Evolutionary conservation across 768 basidiomycete genomes (phyloP).

Genomic region (Boletus eberwhitei): DNA sequence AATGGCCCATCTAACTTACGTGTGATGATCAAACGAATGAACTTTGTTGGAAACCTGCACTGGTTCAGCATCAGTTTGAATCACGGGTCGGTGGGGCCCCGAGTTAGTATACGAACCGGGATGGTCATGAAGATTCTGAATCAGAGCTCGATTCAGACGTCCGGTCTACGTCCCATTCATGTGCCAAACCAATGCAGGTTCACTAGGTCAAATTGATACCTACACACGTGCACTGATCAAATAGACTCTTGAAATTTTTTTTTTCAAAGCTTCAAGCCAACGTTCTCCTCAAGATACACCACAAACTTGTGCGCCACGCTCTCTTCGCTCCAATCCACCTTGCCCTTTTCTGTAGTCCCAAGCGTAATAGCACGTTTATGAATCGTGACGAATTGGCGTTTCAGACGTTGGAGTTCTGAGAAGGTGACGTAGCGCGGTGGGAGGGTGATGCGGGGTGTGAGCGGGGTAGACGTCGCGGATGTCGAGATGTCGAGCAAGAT

Average conservation of each 20-base stretch:
- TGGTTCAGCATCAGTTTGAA: too few species aligned
- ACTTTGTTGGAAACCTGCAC: too few species aligned
- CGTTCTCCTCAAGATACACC: slow-evolving; percentile 66
- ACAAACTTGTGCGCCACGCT: slow-evolving; percentile 70
- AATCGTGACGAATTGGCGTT: slow-evolving; percentile 86
- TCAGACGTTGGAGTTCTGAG: slow-evolving; percentile 83
- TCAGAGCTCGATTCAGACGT: too few species aligned
- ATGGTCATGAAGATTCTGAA: too few species aligned
- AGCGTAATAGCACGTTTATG: slow-evolving; percentile 89
- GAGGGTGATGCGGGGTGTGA: slow-evolving; percentile 52
- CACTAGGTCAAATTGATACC: too few species aligned
- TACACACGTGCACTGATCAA: neutral
- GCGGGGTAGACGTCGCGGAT: slow-evolving; percentile 33
- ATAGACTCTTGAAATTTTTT: too few species aligned
- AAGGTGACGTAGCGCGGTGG: slow-evolving; percentile 74
- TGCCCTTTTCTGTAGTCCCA: slow-evolving; percentile 73
- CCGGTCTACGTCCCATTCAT: too few species aligned
- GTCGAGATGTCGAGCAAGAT: slow-evolving; percentile 32
- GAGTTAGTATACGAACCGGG: neutral
- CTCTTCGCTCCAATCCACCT: slow-evolving; percentile 73
- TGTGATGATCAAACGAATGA: too few species aligned
- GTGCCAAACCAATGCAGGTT: too few species aligned
- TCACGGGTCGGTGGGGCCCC: neutral
- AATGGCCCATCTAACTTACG: too few species aligned
- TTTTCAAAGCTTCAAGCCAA: slow-evolving; percentile 41